These are phyloP conservation scores for Glomus cerebriforme DNA, from an alignment of 192 early-diverging fungal genomes.

Conservation along the genomic window DNA sequence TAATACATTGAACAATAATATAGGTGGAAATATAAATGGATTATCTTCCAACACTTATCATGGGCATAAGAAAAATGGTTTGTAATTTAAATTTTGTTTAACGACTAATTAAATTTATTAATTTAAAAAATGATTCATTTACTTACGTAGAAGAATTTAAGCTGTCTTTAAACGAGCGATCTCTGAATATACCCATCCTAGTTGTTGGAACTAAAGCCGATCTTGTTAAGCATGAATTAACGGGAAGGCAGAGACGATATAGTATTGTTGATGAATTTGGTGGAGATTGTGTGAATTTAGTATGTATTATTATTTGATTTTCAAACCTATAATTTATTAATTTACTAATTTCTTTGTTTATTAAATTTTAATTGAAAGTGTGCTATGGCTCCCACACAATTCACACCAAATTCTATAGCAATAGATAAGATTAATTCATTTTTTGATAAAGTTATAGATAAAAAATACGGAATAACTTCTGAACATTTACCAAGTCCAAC, in stretches of 20 bases:
- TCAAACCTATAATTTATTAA: neutral
- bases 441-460: constrained; percentile 31
- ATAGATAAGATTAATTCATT: constrained; percentile 25
- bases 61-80: constrained; percentile 4
- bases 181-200: constrained; percentile 9
- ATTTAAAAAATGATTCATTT: neutral
- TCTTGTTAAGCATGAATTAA: constrained; percentile 31
- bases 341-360: neutral
- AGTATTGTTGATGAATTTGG: constrained; percentile 33
- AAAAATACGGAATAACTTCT: constrained; percentile 13
- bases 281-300: constrained; percentile 29
- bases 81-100: neutral
- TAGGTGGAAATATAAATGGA: neutral
- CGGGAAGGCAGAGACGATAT: constrained; percentile 28
- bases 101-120: neutral
- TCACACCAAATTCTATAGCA: constrained; percentile 15
- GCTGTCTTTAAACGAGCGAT: constrained; percentile 13
- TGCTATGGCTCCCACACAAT: constrained; percentile 23
- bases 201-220: constrained; percentile 32
- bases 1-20: neutral
- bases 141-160: constrained; percentile 18
- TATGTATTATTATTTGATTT: constrained; percentile 1
- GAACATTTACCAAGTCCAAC: constrained; percentile 6
- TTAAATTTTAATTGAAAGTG: constrained; percentile 11
- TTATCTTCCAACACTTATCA: neutral